Evolutionary conservation across 2,329 filamentous ascomycete genomes (phyloP).

Genomic region (Mollisia scopiformis): DNA sequence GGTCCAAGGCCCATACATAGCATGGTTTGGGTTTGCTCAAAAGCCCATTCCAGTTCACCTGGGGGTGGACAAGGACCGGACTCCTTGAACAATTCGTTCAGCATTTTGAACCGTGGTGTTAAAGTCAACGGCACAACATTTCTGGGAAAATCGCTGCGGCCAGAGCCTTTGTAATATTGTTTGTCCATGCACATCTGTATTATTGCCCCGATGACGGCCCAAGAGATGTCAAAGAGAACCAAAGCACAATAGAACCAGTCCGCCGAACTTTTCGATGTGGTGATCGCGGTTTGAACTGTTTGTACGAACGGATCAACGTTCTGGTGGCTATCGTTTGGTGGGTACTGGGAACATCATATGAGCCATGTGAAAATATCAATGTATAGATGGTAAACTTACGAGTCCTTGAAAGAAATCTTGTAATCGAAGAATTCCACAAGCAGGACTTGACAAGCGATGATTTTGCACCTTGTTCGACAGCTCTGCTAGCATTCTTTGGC

Average conservation of each 20-base stretch:
- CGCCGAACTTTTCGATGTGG: conserved; percentile 5
- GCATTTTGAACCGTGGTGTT: conserved; percentile 7
- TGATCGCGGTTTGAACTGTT: conserved; percentile 1
- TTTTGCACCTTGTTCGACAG: neutral
- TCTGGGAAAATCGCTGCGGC: neutral
- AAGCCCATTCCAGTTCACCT: conserved; percentile 9
- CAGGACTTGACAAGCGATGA: conserved; percentile 3
- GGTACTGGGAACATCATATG: conserved; percentile 5
- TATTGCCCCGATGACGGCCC: conserved; percentile 4
- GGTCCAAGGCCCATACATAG: conserved; percentile 1
- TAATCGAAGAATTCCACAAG: conserved; percentile 11
- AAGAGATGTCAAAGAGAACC: conserved; percentile 14
- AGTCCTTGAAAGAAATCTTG: conserved; percentile 12
- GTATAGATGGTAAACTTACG: neutral
- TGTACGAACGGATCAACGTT: neutral
- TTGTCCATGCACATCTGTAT: conserved; percentile 12
- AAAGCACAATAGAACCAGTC: conserved; percentile 14
- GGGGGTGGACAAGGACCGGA: neutral
- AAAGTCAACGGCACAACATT: conserved; percentile 1
- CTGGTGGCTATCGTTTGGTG: conserved; percentile 2
- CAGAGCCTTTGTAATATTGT: neutral
- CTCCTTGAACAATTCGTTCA: conserved; percentile 11
- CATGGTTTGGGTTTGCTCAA: conserved; percentile 11
- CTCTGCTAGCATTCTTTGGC: conserved; percentile 8
- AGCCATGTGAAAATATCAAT: neutral